Evolutionary conservation across 2,329 filamentous ascomycete species (phyloP).

Genomic region (Alternaria infectoria): DNA sequence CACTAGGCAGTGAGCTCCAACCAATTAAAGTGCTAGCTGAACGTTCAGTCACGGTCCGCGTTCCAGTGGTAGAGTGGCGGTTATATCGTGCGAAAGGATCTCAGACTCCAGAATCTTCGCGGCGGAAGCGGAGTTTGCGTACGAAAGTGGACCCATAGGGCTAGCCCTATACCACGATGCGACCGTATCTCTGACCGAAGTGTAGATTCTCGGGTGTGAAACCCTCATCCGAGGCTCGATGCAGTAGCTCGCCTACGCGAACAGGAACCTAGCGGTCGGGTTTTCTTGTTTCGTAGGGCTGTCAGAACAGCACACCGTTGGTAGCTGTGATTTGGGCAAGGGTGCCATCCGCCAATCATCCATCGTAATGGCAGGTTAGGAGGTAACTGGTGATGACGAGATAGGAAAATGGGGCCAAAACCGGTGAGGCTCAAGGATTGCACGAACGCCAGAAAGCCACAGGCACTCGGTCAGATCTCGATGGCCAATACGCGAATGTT

Average conservation of each 20-base stretch:
- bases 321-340: not conserved
- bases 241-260: constrained; percentile 5
- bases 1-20: constrained; percentile 5
- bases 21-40: constrained; percentile 21
- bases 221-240: constrained; percentile 3
- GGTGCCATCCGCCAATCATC: constrained; percentile 2
- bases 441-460: constrained; percentile 11
- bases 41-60: constrained; percentile 2
- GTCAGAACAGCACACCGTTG: not conserved
- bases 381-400: constrained; percentile 14
- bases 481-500: not conserved
- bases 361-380: not conserved
- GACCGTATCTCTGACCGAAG: not conserved
- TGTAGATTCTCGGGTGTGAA: not conserved
- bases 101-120: not conserved
- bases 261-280: constrained; percentile 1
- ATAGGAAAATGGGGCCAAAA: constrained; percentile 30
- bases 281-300: constrained; percentile 1
- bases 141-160: constrained; percentile 5
- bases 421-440: constrained; percentile 23
- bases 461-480: not conserved
- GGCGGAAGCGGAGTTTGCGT: not conserved
- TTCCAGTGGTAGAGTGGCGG: not conserved
- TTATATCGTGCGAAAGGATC: not conserved
- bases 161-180: constrained; percentile 10